Evolutionary conservation across 768 basidiomycete genomes (phyloP).

Genomic region (Cystofilobasidium ferigula): DNA sequence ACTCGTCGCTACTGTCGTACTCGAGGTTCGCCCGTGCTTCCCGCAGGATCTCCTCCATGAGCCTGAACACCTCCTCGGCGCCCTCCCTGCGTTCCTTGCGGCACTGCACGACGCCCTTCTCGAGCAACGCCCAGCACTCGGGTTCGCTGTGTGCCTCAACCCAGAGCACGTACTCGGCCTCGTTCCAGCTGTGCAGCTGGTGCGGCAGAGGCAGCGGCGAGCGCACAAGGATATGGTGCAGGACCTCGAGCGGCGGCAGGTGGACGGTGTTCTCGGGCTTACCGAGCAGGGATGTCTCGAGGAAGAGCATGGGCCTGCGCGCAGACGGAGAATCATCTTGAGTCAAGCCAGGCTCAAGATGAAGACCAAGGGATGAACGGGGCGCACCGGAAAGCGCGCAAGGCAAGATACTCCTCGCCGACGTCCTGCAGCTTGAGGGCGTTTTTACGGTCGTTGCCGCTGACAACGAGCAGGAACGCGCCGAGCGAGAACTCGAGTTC

Average conservation of each 20-base stretch:
- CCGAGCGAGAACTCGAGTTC: conserved; percentile 86
- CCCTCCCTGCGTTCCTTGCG: conserved; percentile 44
- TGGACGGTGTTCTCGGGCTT: conserved; percentile 57
- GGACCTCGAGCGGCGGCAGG: conserved; percentile 72
- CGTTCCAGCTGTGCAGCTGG: conserved; percentile 81
- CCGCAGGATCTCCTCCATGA: conserved; percentile 58
- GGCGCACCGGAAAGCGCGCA: conserved; percentile 70
- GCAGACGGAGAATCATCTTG: not conserved
- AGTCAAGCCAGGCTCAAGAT: not conserved
- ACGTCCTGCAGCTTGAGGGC: conserved; percentile 59
- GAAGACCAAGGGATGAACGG: not conserved
- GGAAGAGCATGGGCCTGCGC: conserved; percentile 70
- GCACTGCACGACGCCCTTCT: conserved; percentile 59
- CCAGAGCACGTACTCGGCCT: conserved; percentile 93
- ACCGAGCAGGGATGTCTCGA: conserved; percentile 63
- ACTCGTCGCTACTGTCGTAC: conserved; percentile 3
- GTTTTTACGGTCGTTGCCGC: conserved; percentile 44
- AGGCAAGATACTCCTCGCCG: conserved; percentile 73
- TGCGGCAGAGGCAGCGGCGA: conserved; percentile 68
- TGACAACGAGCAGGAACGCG: conserved; percentile 51
- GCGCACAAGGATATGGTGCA: conserved; percentile 77
- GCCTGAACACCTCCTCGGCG: conserved; percentile 53
- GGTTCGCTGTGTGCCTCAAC: conserved; percentile 75
- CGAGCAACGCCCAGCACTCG: conserved; percentile 70
- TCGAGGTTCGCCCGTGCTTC: conserved; percentile 36